Percentiles rank a stretch among this genome's conserved stretches.
Evolutionary conservation across 305 asterid genomes (phyloP).

Genomic region (Rubia tinctorum): DNA sequence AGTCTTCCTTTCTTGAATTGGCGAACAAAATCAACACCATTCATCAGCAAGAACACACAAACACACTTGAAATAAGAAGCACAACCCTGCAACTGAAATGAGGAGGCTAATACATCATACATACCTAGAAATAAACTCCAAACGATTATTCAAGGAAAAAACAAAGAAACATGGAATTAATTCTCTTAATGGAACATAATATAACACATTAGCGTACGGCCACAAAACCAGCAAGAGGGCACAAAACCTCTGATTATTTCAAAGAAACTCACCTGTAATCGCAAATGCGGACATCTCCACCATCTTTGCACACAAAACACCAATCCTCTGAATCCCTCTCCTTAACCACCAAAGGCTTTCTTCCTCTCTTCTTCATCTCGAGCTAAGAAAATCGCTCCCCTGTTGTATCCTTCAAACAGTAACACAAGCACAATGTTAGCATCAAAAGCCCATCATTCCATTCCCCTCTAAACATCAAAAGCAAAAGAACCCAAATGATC

Average conservation of each 20-base stretch:
- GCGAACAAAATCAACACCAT: not conserved
- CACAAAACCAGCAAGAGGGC: not conserved
- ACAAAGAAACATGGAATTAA: not conserved
- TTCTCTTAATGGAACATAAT: not conserved
- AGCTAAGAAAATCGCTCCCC: not conserved
- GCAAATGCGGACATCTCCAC: constrained; percentile 33
- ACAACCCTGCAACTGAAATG: too few relatives aligned
- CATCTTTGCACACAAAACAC: constrained; percentile 43
- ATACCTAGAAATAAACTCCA: not conserved
- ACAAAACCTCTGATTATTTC: not conserved
- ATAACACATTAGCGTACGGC: not conserved
- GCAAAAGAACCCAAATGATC: not conserved
- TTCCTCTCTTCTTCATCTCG: constrained; percentile 23
- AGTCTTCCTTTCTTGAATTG: not conserved
- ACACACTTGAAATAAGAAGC: too few relatives aligned
- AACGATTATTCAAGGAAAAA: not conserved
- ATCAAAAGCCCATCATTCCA: not conserved
- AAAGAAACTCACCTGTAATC: constrained; percentile 27
- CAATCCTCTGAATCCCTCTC: constrained; percentile 29
- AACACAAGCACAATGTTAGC: not conserved
- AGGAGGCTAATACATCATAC: not conserved
- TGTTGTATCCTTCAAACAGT: not conserved
- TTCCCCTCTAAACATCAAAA: not conserved
- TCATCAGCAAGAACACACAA: not conserved
- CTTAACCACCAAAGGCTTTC: constrained; percentile 15